Percentiles rank a stretch among this genome's conserved stretches.
These are phyloP conservation scores for Quercus ilex DNA, from an alignment of 306 rosid species.

Conservation along the genomic window DNA sequence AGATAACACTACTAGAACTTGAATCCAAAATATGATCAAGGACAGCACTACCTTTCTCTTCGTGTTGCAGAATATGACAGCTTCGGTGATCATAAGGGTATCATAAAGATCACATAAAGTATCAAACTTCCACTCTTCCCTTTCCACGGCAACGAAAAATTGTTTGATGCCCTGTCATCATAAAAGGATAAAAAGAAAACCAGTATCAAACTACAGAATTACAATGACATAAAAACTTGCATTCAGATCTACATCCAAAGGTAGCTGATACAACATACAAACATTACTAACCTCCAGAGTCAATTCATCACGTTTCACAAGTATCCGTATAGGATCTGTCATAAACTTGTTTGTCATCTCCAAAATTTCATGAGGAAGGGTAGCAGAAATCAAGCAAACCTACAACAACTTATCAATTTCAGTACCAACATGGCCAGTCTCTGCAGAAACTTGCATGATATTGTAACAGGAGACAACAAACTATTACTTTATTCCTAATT, in stretches of 20 bases:
- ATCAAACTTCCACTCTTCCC: constrained; percentile 98
- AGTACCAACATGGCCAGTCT: background rate
- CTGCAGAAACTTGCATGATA: background rate
- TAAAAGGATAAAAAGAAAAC: background rate
- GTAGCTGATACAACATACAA: constrained; percentile 9
- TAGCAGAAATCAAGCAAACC: constrained; percentile 96
- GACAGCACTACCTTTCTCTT: constrained; percentile 72
- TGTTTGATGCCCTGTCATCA: constrained; percentile 89
- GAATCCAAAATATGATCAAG: background rate
- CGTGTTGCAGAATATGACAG: constrained; percentile 97
- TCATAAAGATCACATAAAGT: constrained; percentile 97
- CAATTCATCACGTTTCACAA: constrained; percentile 98
- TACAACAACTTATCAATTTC: constrained; percentile 31
- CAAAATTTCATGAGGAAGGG: constrained; percentile 98
- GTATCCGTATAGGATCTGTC: constrained; percentile 99
- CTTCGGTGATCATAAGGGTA: constrained; percentile 92
- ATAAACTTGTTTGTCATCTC: constrained; percentile 95
- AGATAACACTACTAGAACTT: background rate
- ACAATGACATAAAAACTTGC: background rate
- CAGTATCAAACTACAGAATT: constrained; percentile 11
- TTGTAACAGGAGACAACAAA: background rate
- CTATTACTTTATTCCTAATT: background rate
- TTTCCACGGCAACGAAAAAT: constrained; percentile 97
- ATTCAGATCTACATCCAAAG: constrained; percentile 8
- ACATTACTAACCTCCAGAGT: constrained; percentile 72